A percentile compares a stretch with the other conserved stretches of the same genome.
phyloP scores from a whole-genome alignment of 2,329 filamentous ascomycete species.

The Shiraia sp. region DNA sequence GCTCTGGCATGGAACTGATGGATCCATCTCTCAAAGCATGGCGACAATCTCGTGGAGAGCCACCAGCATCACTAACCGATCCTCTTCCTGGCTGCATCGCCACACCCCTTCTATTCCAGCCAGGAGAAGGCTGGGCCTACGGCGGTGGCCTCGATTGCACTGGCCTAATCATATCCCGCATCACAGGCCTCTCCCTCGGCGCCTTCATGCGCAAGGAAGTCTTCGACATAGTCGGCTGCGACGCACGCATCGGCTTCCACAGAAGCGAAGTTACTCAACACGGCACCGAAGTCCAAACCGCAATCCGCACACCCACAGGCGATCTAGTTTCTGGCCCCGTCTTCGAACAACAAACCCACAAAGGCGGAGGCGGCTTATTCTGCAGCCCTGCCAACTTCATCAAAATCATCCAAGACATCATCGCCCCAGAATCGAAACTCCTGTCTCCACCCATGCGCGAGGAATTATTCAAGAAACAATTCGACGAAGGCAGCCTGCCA shows the following conservation, averaged over 20 bases:
- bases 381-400: constrained; percentile 2
- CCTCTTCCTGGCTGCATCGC: constrained; percentile 35
- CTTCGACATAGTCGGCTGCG: constrained; percentile 4
- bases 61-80: constrained; percentile 1
- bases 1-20: constrained; percentile 48
- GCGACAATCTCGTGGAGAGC: constrained; percentile 38
- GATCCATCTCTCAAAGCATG: constrained; percentile 49
- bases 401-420: constrained; percentile 9
- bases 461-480: too few relatives aligned
- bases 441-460: too few relatives aligned
- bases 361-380: constrained; percentile 14
- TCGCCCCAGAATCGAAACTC: too few relatives aligned
- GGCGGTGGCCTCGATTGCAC: constrained; percentile 54
- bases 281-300: too few relatives aligned
- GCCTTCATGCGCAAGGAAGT: constrained; percentile 29
- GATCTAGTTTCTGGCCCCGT: neutral
- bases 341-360: constrained; percentile 3
- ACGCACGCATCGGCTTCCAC: constrained; percentile 5
- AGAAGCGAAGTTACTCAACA: neutral
- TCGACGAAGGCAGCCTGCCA: constrained; percentile 1
- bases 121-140: constrained; percentile 56
- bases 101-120: constrained; percentile 34
- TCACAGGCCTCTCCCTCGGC: constrained; percentile 34
- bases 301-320: too few relatives aligned
- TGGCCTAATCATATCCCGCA: constrained; percentile 46